Conservation (phyloP, 192 early-diverging fungal genomes). For the Backusella australiensis region DNA sequence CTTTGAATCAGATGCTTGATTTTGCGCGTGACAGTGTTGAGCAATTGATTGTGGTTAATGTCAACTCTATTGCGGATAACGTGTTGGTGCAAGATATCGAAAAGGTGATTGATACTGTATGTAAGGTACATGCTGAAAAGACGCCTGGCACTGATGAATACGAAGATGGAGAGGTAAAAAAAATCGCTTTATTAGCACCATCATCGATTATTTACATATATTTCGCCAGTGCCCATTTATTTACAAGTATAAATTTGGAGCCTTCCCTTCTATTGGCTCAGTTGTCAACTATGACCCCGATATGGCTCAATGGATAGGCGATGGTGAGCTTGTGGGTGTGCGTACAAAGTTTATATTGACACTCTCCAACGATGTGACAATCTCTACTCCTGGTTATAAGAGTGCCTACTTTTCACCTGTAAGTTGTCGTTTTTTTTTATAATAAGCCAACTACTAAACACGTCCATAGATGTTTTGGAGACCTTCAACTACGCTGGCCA, state of each 20-base stretch:
- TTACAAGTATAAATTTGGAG: constrained; percentile 2
- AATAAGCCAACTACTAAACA: not conserved
- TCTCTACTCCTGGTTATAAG: not conserved
- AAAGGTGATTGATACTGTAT: constrained; percentile 17
- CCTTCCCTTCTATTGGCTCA: constrained; percentile 27
- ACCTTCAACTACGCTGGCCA: not conserved
- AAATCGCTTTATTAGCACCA: not conserved
- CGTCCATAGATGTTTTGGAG: constrained; percentile 16
- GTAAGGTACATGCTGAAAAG: constrained; percentile 17
- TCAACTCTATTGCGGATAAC: not conserved
- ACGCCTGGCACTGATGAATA: constrained; percentile 18
- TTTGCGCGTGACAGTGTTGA: constrained; percentile 7
- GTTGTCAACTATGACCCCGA: constrained; percentile 32
- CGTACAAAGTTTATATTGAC: constrained; percentile 22
- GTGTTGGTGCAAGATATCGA: constrained; percentile 6
- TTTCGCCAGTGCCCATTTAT: constrained; percentile 25
- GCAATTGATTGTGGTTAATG: constrained; percentile 14
- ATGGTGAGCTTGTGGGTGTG: constrained; percentile 32
- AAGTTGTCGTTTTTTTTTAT: not conserved
- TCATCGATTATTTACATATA: too few species aligned
- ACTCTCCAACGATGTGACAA: not conserved
- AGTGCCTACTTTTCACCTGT: not conserved
- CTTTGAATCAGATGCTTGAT: constrained; percentile 10
- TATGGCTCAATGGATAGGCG: constrained; percentile 34
- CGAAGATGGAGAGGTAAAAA: constrained; percentile 14